Evolutionary conservation across 148 eudicot genomes (phyloP), one percentile per base, ranked within the genome.

Genomic region (Selenicereus undatus): DNA sequence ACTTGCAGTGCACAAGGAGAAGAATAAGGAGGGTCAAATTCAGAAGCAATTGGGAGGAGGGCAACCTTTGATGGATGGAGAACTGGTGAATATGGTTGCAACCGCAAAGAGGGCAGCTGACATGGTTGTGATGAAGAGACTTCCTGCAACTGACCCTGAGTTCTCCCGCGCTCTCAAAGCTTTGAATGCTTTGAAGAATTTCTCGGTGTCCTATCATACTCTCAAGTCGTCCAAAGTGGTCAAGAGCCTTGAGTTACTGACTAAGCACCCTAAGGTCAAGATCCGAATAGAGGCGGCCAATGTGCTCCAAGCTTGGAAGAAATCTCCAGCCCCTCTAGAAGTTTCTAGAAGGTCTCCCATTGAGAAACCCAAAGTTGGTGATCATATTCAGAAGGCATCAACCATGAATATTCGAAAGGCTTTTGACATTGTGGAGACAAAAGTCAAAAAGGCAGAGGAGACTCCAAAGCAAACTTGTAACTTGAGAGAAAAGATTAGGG

Each of bases 61-160:
- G 14, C 9, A 45, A 10, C 3, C 50, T 45, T 54, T 16, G 14
- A 17, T 54, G 4, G 60, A 17, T 0, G 20, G 60, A 65, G 27
- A n/a, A 71, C 11, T 45, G 50, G 50, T 45, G 50, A 48, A 71
- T 8, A 29, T 71, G 35, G 74, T 71, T 32, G 74, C 74, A 16
- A 20, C 18, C 2, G 74, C 74, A 12, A 71, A 71, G 74, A 18
- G 74, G n/a, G 21, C 74, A 14, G 74, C 74, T 35, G 74, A 71
- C 29, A 13, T 16, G 11, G 74, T 71, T 71, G 74, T 48, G 17
- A 17, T 29, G 22, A 71, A 71, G 35, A 32, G 48, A 20, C 74
- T 71, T 71, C 74, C 74, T 11, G 5, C 45, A 14, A 71, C 74
- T 29, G 9, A 30, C 29, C 45, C 35, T 8, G 74, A 71, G n/a